These are phyloP conservation scores for Oehlia diaphana DNA, from an alignment of 192 early-diverging fungal genomes.

Conservation along the genomic window DNA sequence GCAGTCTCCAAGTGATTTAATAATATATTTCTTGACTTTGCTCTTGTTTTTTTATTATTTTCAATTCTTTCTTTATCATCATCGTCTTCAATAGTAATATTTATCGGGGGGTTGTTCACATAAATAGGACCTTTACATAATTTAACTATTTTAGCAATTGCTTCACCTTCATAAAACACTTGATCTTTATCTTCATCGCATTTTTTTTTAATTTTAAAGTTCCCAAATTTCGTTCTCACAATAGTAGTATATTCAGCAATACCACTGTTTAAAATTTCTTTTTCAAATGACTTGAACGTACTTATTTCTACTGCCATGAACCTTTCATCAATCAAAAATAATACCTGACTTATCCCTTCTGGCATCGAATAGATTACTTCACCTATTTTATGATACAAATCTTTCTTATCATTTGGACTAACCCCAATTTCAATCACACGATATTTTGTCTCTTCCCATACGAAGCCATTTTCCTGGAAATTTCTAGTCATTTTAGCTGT, in stretches of 20 bases:
- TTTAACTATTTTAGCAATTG: not conserved
- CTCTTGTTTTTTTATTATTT: not conserved
- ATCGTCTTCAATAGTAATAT: no score
- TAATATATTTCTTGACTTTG: not conserved
- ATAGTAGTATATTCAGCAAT: conserved; percentile 1
- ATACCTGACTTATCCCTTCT: not conserved
- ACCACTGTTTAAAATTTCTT: no score
- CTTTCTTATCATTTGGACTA: no score
- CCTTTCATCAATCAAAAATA: not conserved
- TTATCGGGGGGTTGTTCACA: not conserved
- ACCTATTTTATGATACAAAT: not conserved
- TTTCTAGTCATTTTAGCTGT: no score
- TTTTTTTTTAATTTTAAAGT: not conserved
- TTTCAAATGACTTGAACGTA: not conserved
- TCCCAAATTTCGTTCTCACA: not conserved
- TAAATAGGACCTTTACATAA: not conserved
- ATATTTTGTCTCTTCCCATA: not conserved
- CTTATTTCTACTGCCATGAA: not conserved
- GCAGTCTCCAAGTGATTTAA: not conserved
- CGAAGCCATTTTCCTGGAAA: not conserved
- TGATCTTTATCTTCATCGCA: not conserved
- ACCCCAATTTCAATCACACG: not conserved
- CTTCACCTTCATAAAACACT: not conserved
- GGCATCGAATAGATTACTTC: not conserved
- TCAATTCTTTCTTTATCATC: not conserved